Evolutionary conservation across 2,329 filamentous ascomycete species (phyloP).

Genomic region (Orbilia quercus): DNA sequence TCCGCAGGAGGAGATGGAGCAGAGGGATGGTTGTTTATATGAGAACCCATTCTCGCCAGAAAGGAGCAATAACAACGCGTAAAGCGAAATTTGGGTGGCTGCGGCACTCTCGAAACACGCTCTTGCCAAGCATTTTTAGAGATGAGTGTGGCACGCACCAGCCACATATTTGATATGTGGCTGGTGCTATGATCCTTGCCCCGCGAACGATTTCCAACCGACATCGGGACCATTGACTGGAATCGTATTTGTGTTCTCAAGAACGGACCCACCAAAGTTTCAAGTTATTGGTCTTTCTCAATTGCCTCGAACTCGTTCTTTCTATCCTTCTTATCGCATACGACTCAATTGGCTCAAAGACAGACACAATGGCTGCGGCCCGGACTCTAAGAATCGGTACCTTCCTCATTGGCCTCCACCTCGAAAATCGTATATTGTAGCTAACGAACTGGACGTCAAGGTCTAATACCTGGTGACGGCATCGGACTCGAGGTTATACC

Average conservation of each 20-base stretch:
- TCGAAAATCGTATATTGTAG: neutral
- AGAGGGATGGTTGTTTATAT: constrained; percentile 26
- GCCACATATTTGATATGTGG: constrained; percentile 3
- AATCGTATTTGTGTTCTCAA: neutral
- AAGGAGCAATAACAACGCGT: constrained; percentile 56
- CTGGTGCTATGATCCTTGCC: constrained; percentile 9
- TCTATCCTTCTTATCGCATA: constrained; percentile 3
- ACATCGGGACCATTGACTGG: constrained; percentile 36
- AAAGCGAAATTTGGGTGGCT: constrained; percentile 38
- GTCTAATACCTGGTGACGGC: constrained; percentile 96
- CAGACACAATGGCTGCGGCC: constrained; percentile 47
- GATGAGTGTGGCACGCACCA: neutral
- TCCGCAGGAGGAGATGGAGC: neutral
- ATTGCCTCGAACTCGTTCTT: neutral
- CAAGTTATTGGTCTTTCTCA: constrained; percentile 4
- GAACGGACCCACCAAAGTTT: constrained; percentile 4
- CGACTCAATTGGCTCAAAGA: neutral
- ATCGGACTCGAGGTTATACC: constrained; percentile 99
- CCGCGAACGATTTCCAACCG: constrained; percentile 28
- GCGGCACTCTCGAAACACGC: too few species aligned
- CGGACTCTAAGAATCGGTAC: constrained; percentile 53
- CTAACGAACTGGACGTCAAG: constrained; percentile 65
- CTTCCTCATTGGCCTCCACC: constrained; percentile 31
- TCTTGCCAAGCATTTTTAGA: neutral
- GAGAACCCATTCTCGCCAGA: constrained; percentile 7